A percentile compares a stretch with the other conserved stretches of the same genome.
phyloP scores from a whole-genome alignment of 805 yeast species.

The Yarrowia sp. region DNA sequence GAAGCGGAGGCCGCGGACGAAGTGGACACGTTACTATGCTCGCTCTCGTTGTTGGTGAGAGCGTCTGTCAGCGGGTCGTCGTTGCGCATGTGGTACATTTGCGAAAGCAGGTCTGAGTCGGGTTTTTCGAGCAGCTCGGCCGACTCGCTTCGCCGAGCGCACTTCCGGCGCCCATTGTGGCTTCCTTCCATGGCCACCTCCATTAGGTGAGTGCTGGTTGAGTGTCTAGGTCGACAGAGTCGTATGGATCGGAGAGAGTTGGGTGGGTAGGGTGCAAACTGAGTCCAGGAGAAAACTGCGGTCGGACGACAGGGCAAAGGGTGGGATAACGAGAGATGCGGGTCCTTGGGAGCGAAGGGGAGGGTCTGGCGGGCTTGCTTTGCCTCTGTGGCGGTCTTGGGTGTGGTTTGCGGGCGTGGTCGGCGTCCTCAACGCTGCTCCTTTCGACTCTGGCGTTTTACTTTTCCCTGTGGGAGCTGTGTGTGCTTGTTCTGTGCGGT shows the following conservation, averaged over 20 bases:
- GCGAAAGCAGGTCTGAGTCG: conserved; percentile 14
- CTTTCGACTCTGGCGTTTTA: no score
- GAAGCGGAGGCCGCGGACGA: conserved; percentile 17
- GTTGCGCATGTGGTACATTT: conserved; percentile 27
- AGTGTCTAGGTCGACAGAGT: conserved; percentile 4
- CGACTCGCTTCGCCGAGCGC: conserved; percentile 25
- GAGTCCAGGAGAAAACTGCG: conserved; percentile 17
- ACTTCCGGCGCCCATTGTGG: conserved; percentile 28
- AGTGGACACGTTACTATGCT: conserved; percentile 26
- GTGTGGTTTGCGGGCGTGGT: no score
- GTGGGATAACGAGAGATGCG: no score
- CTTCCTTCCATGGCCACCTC: conserved; percentile 36
- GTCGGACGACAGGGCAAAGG: background rate
- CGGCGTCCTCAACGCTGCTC: no score
- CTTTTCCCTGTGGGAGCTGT: background rate
- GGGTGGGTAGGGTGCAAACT: conserved; percentile 11
- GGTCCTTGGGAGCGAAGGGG: no score
- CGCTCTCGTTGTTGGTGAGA: conserved; percentile 21
- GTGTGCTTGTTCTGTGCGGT: background rate
- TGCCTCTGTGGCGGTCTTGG: no score
- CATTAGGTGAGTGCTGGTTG: conserved; percentile 10
- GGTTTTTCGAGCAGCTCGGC: conserved; percentile 33
- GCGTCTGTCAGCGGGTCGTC: conserved; percentile 26
- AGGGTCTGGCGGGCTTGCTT: no score
- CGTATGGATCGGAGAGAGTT: conserved; percentile 8